Base-by-base conservation (phyloP, 331 rosid genomes). In the Erythrophleum ivorense region DNA sequence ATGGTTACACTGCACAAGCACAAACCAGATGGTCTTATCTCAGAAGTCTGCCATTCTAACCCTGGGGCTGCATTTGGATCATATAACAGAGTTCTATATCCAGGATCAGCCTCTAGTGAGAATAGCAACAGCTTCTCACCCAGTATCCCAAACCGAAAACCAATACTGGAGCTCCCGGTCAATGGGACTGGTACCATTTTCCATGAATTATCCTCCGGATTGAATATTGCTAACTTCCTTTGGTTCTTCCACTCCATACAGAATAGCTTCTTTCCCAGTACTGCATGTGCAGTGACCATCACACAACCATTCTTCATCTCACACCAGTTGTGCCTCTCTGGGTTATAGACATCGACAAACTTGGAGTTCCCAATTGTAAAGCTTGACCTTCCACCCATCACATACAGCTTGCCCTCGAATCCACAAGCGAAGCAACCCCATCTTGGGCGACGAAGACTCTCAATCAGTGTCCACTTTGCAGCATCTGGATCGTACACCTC, bases 211-310 rank as follows among this genome's bases (percentile, higher is more conserved):
- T 93, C 90, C 43, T 84, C 89, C 3, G 99, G 92, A 72, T 85
- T 67, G 68, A 92, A 96, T 80, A 92, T 90, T 14, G 97, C 85
- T 5, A 96, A 85, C 83, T 90, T 96, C 71, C 98, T 71, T 86
- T 96, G 98, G 84, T 96, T 90, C 91, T 90, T 96, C 99, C 99
- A 96, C 88, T 96, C 99, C 95, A 87, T 88, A 71, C 99, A 96
- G 86, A 93, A 96, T 72, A 96, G 85, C 80, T 89, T 93, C 87
- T 91, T 90, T 58, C 81, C 97, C 6, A 96, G 69, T 53, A 91
- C 95, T 65, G 98, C 98, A 19, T 92, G 92, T 65, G 98, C 93
- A 52, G 97, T 96, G 80, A 96, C 98, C 99, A 96, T 96, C 36
- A 96, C 98, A 77, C 98, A 96, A 21, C 98, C 99, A 31, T 96